Base-by-base conservation (phyloP, 352 stramenopile genomes). In the Phytophthora lateralis region DNA sequence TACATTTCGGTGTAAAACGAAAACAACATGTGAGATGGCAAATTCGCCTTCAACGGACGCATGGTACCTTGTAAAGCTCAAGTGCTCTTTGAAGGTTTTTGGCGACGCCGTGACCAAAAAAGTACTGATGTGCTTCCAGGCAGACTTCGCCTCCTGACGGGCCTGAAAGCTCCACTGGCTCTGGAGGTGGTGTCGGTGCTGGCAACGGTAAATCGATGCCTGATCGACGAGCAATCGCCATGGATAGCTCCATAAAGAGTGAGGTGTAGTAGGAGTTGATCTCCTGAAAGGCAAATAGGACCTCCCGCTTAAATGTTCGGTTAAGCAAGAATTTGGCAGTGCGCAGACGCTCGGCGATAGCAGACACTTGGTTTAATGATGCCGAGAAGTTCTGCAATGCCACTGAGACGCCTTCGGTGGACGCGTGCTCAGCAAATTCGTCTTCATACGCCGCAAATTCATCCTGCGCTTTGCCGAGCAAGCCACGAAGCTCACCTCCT, bases 201-300 rank as follows among this genome's bases (percentile, higher is more conserved):
- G 79, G 82, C 15, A 89, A 52, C 10, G 76, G 79, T 26, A 88
- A 58, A 34, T 79, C 67, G 35, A 84, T 63, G 2, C 76, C 79
- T 2, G 81, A 81, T 37, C 66, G 66, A 30, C 70, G 69, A 20
- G 82, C 85, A 14, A 92, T 66, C 14, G 82, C 76, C 77, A 92
- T 90, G 24, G 79, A 87, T 18, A 92, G 76, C 52, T 93, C 82
- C 71, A 91, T 92, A 59, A 93, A 93, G 5, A 91, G 68, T 15
- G 80, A 90, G 20, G 79, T 89, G 70, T 93, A 93, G 59, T 92
- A 91, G 57, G 85, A 88, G 45, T 90, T 92, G 65, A 92, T 92
- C 61, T 93, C 85, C 51, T 93, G 85, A 52, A 93, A 93, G 3
- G 85, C 85, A 53, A 93, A 93, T 15, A 85, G 61, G 17, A 91